These are phyloP conservation scores for Aspergillus pseudotamarii DNA, from an alignment of 2,329 filamentous ascomycete species.

Conservation along the genomic window DNA sequence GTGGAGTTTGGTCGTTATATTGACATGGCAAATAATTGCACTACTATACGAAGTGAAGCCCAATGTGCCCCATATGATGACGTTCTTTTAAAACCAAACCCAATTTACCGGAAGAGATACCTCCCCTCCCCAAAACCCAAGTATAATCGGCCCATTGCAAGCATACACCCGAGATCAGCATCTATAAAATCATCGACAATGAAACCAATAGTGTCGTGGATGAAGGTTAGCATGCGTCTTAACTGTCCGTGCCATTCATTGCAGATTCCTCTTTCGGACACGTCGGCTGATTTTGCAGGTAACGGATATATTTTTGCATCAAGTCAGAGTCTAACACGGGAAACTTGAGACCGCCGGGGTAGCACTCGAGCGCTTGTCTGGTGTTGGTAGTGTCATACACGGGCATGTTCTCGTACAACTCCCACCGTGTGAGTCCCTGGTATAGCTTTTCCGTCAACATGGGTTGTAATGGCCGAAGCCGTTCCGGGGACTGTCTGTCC, in stretches of 20 bases:
- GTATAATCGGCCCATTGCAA: not conserved
- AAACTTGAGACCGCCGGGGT: not conserved
- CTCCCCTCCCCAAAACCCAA: not conserved
- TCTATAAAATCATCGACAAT: not conserved
- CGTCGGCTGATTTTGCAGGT: not conserved
- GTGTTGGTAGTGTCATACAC: conserved; percentile 16
- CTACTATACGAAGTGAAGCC: not conserved
- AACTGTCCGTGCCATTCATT: not conserved
- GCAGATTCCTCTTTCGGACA: not conserved
- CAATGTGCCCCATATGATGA: not conserved
- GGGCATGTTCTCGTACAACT: conserved; percentile 30
- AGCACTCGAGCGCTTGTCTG: not conserved
- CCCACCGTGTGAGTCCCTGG: conserved; percentile 27
- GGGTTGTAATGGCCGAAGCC: conserved; percentile 20
- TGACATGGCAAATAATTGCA: not conserved
- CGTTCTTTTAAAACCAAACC: not conserved
- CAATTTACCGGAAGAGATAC: not conserved
- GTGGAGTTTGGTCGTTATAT: not conserved
- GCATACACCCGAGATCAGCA: not conserved
- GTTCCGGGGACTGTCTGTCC: not conserved
- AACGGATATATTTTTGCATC: not conserved
- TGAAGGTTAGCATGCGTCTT: not conserved
- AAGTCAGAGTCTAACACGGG: not conserved
- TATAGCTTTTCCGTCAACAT: conserved; percentile 29
- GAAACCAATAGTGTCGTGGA: not conserved